These are phyloP conservation scores for Leccinum obscurum DNA, from an alignment of 768 basidiomycete species.

Conservation along the genomic window DNA sequence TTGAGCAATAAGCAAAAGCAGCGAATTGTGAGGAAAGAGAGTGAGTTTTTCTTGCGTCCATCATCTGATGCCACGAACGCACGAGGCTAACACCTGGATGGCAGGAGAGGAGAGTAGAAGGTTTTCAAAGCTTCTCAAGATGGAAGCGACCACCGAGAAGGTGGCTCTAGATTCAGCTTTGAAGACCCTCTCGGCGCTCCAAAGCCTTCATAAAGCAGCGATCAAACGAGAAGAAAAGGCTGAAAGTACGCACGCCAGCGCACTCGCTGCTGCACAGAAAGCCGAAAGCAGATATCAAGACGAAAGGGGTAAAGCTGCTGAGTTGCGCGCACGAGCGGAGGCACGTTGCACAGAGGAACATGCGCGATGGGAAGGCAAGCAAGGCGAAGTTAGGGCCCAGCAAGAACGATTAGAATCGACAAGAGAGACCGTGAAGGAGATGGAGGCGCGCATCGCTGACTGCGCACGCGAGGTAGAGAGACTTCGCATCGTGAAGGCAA, in stretches of 20 bases:
- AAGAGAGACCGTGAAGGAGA: constrained; percentile 53
- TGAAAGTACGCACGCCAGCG: constrained; percentile 51
- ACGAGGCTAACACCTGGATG: background rate
- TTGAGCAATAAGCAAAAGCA: constrained; percentile 52
- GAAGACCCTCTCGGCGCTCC: constrained; percentile 64
- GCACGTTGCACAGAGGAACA: constrained; percentile 53
- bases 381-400: constrained; percentile 47
- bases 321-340: constrained; percentile 47
- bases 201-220: constrained; percentile 66
- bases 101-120: constrained; percentile 59
- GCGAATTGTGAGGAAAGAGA: constrained; percentile 51
- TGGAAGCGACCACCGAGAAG: constrained; percentile 69
- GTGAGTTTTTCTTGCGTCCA: constrained; percentile 34
- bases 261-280: constrained; percentile 59
- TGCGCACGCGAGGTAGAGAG: constrained; percentile 76
- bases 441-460: constrained; percentile 62
- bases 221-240: constrained; percentile 65
- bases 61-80: background rate
- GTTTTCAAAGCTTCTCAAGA: constrained; percentile 68
- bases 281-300: constrained; percentile 60
- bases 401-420: constrained; percentile 50
- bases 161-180: constrained; percentile 59
- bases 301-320: constrained; percentile 58
- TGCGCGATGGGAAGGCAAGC: constrained; percentile 53
- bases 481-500: constrained; percentile 60